Evolutionary conservation across 371 early-diverging fungal genomes (phyloP).

Genomic region (Mortierella polycephala): DNA sequence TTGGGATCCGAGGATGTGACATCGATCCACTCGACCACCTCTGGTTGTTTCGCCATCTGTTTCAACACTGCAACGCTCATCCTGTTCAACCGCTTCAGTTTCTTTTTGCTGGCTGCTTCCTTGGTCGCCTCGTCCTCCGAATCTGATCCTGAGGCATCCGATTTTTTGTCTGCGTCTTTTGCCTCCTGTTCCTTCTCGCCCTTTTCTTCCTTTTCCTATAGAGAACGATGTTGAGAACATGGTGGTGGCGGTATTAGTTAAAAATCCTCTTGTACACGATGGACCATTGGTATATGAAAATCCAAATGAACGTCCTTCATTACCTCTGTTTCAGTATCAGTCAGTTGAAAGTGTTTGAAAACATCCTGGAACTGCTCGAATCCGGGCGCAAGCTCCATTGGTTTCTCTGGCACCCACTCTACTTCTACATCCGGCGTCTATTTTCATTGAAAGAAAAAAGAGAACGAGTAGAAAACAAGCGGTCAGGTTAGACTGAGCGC

Average conservation of each 20-base stretch:
- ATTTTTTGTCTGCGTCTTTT: slow-evolving; percentile 35
- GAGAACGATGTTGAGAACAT: background rate
- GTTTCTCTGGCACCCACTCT: slow-evolving; percentile 46
- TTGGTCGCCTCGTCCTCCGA: slow-evolving; percentile 58
- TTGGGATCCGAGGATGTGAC: slow-evolving; percentile 91
- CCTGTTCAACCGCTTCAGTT: slow-evolving; percentile 69
- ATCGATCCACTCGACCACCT: slow-evolving; percentile 98
- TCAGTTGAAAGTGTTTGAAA: slow-evolving; percentile 47
- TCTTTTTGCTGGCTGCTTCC: slow-evolving; percentile 65
- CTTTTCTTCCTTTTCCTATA: slow-evolving; percentile 19
- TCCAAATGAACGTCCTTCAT: background rate
- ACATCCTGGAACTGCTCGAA: slow-evolving; percentile 43
- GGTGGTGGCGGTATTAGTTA: background rate
- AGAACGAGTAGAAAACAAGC: background rate
- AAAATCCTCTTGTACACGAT: background rate
- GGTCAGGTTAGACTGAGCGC: background rate
- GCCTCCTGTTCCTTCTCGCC: slow-evolving; percentile 25
- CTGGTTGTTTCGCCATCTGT: slow-evolving; percentile 90
- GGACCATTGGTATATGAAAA: too few species aligned
- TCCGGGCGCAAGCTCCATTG: slow-evolving; percentile 35
- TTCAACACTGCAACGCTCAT: slow-evolving; percentile 94
- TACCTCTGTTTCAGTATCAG: slow-evolving; percentile 29
- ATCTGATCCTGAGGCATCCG: slow-evolving; percentile 49
- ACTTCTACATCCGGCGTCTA: slow-evolving; percentile 40
- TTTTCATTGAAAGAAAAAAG: background rate